Conservation (phyloP, 2,329 filamentous ascomycete species). For the Fusarium udum region DNA sequence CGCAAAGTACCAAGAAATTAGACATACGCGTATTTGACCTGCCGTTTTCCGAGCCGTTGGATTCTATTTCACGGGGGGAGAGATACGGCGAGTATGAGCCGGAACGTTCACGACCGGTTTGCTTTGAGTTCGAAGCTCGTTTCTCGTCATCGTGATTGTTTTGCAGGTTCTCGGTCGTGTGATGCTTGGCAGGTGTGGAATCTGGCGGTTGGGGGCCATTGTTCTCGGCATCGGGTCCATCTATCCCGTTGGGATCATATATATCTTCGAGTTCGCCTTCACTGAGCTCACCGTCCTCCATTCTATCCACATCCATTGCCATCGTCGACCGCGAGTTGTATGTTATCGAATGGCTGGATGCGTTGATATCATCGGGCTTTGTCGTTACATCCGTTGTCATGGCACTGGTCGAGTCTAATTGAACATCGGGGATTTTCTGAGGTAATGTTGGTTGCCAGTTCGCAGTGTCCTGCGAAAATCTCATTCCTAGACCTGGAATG, state of each 20-base stretch:
- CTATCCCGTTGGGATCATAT: slow-evolving; percentile 55
- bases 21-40: slow-evolving; percentile 20
- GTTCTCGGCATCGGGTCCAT: neutral
- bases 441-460: slow-evolving; percentile 29
- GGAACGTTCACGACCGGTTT: slow-evolving; percentile 54
- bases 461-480: slow-evolving; percentile 32
- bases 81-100: slow-evolving; percentile 64
- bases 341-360: neutral
- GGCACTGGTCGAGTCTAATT: neutral
- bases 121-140: slow-evolving; percentile 1
- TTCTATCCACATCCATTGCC: slow-evolving; percentile 28
- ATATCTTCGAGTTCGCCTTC: slow-evolving; percentile 71
- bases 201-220: neutral
- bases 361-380: neutral
- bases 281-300: slow-evolving; percentile 81
- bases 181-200: neutral
- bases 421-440: slow-evolving; percentile 6
- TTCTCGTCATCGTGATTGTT: neutral
- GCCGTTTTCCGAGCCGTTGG: slow-evolving; percentile 18
- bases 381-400: neutral
- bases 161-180: neutral
- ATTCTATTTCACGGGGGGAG: slow-evolving; percentile 58
- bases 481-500: slow-evolving; percentile 50
- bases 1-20: neutral
- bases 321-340: slow-evolving; percentile 5